phyloP scores from a whole-genome alignment of 805 yeast genomes.

The Candida nemodendra region DNA sequence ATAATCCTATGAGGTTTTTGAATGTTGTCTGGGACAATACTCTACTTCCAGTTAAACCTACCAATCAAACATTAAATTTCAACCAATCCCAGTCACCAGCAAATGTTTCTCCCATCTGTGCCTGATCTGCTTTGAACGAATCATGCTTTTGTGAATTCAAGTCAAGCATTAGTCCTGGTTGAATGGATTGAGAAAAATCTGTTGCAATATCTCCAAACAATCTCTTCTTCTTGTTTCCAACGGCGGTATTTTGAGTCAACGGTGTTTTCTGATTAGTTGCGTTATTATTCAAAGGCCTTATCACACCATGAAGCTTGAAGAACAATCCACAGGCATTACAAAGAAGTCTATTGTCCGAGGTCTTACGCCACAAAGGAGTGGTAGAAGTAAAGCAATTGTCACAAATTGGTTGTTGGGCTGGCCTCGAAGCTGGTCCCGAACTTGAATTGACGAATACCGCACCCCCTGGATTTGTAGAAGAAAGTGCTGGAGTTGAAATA shows the following conservation, averaged over 20 bases:
- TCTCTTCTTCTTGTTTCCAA: slow-evolving; percentile 16
- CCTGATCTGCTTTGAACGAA: slow-evolving; percentile 20
- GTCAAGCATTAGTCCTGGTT: not conserved
- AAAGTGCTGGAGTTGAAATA: slow-evolving; percentile 8
- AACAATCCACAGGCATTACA: slow-evolving; percentile 95
- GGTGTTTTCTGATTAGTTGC: slow-evolving; percentile 6
- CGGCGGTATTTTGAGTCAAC: slow-evolving; percentile 2
- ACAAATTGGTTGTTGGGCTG: slow-evolving; percentile 46
- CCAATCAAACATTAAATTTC: slow-evolving; percentile 30
- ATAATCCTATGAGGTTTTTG: no score
- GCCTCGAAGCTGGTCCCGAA: slow-evolving; percentile 9
- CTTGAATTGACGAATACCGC: slow-evolving; percentile 7
- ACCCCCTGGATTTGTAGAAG: slow-evolving; percentile 3
- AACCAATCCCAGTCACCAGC: slow-evolving; percentile 39
- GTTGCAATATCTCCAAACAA: slow-evolving; percentile 7
- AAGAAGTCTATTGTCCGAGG: slow-evolving; percentile 74
- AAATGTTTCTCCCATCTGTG: slow-evolving; percentile 34
- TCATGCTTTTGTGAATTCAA: slow-evolving; percentile 4
- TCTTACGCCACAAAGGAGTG: slow-evolving; percentile 90
- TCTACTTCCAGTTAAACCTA: no score
- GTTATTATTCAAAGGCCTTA: slow-evolving; percentile 29
- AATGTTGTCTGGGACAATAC: no score
- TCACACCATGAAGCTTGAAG: slow-evolving; percentile 76
- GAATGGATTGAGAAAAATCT: slow-evolving; percentile 1
- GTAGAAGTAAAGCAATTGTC: slow-evolving; percentile 89